Evolutionary conservation across 2,329 filamentous ascomycete species (phyloP), one percentile per base, ranked within the genome.

Genomic region (Claviceps purpurea): DNA sequence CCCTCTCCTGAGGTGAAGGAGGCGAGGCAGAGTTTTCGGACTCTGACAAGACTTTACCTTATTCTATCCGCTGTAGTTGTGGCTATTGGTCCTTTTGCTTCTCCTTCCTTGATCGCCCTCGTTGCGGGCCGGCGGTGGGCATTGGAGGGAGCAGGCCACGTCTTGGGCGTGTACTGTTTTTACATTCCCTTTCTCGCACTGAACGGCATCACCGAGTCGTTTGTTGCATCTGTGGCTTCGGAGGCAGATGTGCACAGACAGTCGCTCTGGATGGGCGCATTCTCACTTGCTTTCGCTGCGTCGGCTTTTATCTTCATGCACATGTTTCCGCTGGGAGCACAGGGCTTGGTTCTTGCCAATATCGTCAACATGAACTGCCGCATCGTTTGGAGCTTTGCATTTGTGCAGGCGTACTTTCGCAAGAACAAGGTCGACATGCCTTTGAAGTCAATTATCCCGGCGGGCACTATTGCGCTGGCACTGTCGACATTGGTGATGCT

Each of bases 151-250:
- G 88, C 90, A 1, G 83, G 84, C 5, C 67, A 76, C 8, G 84
- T 93, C 3, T 75, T 98, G 6, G 81, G 84, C 0, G 77, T 77
- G 0, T 98, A 96, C 68, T 90, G 88, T 70, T 89, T 89, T 67
- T 97, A 95, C 70, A 87, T 98, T 54, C 93, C 93, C 0, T 81
- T 97, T 26, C 77, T 97, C 4, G 93, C 91, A 3, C 71, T 95
- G 60, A 98, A 98, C 62, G 93, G 93, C 50, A 80, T 97, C 22
- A 81, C 85, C 1, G 93, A 98, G 69, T 88, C 89, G 0, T 97
- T 98, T 60, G 90, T 97, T 16, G 84, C 90, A 1, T 89, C 88
- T 2, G 87, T 94, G 1, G 90, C 91, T 0, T 84, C 79, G 0
- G 78, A 88, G 56, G 68, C 75, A 4, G 78, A 97, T 58, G 78